Base-by-base conservation (phyloP, 305 asterid genomes). In the Solanum hybrid region DNA sequence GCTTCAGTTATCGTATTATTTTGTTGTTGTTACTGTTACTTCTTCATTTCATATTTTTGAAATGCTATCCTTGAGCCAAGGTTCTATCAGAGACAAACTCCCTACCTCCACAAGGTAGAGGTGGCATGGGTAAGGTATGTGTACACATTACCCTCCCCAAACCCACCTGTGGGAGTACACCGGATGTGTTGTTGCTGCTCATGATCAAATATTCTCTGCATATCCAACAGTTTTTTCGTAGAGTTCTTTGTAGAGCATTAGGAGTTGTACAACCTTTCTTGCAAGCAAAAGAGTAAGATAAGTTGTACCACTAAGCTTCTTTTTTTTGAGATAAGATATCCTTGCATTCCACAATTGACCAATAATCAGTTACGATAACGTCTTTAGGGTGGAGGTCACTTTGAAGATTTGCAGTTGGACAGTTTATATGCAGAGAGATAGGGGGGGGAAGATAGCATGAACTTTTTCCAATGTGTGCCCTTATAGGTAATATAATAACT, bases 351-450 rank as follows among this genome's bases (percentile, higher is more conserved):
- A 51, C 76, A 84, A 57, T 84, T 84, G 75, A 31, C 76, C 76
- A 84, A 84, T 57, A 57, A 84, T 51, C 77, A 51, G 88, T 51
- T 31, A 51, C 6, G 10, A 57, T 51, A 9, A 10, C 22, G n/a
- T 84, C 88, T 31, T 10, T 26, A 84, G 77, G 77, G 87, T 83
- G 87, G 88, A 84, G n/a, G 41, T n/a, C 88, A 84, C n/a, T 41
- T 29, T 10, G 75, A 45, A 83, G 75, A 83, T 45, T 68, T 83
- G 87, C 87, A 17, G 39, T 45, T 83, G 38, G 72, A 83, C 87
- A 83, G 29, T 45, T 29, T 9, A 45, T 27, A 83, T 83, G 73
- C 73, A 45, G 87, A 82, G 41, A 86, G 77, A 78, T 31, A 83
- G 27, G 27, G 75, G 75, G 75, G 75, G 1, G 75, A 84, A 84